These are phyloP conservation scores for Erythrobasidium yunnanense DNA, from an alignment of 768 basidiomycete genomes.

Conservation along the genomic window DNA sequence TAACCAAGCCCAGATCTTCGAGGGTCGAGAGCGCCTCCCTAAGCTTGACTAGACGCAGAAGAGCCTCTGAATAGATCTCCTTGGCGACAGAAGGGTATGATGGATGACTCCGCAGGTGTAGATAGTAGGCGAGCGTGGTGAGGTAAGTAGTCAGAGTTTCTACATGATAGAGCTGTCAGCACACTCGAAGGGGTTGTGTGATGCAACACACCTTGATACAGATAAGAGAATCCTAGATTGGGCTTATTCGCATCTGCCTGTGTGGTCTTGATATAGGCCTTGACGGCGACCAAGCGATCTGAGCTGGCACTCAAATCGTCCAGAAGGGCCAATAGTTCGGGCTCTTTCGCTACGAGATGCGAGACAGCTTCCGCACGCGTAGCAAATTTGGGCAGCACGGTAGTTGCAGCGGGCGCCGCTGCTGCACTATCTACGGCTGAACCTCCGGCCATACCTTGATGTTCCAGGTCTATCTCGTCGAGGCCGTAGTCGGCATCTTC, in stretches of 20 bases:
- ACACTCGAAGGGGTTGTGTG: background rate
- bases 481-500: conserved; percentile 29
- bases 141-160: conserved; percentile 11
- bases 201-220: conserved; percentile 9
- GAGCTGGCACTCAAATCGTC: conserved; percentile 32
- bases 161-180: background rate
- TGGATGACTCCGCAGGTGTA: conserved; percentile 21
- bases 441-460: background rate
- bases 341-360: conserved; percentile 31
- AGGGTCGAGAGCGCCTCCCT: conserved; percentile 1
- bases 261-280: background rate
- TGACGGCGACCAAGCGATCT: conserved; percentile 4
- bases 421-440: background rate
- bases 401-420: background rate
- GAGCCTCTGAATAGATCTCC: background rate
- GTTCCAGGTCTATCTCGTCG: background rate
- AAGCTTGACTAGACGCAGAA: conserved; percentile 6
- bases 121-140: conserved; percentile 1
- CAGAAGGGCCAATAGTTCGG: conserved; percentile 36
- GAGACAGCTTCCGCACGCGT: conserved; percentile 34
- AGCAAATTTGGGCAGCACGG: background rate
- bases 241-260: background rate
- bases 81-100: background rate
- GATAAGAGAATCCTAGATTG: conserved; percentile 2
- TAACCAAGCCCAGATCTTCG: conserved; percentile 14